phyloP scores from a whole-genome alignment of 2,329 filamentous ascomycete species.

The Neofusicoccum ribis region DNA sequence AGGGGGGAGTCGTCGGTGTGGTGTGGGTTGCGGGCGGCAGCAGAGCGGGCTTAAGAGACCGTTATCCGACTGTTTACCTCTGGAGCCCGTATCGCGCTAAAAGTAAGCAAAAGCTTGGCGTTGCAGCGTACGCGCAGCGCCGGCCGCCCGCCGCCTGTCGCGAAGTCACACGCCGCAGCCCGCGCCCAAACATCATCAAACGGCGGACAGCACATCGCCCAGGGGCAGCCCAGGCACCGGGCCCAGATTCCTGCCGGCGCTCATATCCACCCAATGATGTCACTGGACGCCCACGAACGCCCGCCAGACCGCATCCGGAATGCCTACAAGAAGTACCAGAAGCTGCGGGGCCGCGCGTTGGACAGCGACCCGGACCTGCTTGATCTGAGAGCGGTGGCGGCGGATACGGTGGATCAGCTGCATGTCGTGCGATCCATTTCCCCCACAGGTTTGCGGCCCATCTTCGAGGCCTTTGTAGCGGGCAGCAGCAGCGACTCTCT shows the following conservation, averaged over 20 bases:
- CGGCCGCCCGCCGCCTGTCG: constrained; percentile 1
- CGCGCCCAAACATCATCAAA: not conserved
- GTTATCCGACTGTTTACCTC: constrained; percentile 19
- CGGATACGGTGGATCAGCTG: constrained; percentile 43
- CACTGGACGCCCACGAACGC: constrained; percentile 73
- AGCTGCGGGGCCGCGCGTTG: constrained; percentile 52
- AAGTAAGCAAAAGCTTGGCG: constrained; percentile 19
- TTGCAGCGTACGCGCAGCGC: constrained; percentile 1
- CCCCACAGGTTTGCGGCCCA: not conserved
- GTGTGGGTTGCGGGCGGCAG: not conserved
- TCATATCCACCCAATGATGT: constrained; percentile 14
- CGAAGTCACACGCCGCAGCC: constrained; percentile 7
- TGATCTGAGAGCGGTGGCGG: constrained; percentile 32
- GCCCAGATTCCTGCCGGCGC: not conserved
- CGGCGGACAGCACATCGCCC: not conserved
- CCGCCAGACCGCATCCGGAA: constrained; percentile 70
- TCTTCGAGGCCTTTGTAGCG: constrained; percentile 4
- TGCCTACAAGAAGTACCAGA: constrained; percentile 74
- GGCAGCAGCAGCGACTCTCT: constrained; percentile 24
- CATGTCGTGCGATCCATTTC: constrained; percentile 21
- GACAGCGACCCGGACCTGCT: constrained; percentile 50
- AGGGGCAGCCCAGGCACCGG: not conserved
- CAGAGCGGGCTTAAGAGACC: constrained; percentile 19
- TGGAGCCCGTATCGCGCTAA: constrained; percentile 6
- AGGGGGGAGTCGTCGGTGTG: not conserved